Evolutionary conservation across 805 yeast genomes (phyloP).

Genomic region (Lachancea quebecensis): DNA sequence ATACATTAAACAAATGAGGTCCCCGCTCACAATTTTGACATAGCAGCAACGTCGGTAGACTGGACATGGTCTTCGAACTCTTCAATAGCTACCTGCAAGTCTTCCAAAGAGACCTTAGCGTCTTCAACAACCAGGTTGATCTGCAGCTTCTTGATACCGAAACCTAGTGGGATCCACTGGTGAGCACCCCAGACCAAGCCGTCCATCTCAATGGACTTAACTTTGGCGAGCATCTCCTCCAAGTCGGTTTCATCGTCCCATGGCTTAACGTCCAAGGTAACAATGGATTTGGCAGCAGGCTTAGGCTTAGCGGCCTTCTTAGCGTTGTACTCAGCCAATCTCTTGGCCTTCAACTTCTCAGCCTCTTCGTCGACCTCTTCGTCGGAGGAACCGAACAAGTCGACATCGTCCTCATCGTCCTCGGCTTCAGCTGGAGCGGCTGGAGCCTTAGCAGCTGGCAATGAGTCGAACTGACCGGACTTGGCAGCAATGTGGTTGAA

Average conservation of each 20-base stretch:
- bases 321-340: slow-evolving; percentile 96
- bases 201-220: slow-evolving; percentile 76
- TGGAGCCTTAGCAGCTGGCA: slow-evolving; percentile 69
- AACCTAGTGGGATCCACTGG: slow-evolving; percentile 95
- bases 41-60: slow-evolving; percentile 98
- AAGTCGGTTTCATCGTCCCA: slow-evolving; percentile 99
- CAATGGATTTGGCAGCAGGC: slow-evolving; percentile 97
- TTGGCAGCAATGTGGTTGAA: slow-evolving; percentile 95
- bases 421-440: slow-evolving; percentile 49
- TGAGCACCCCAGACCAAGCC: slow-evolving; percentile 99
- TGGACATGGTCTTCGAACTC: slow-evolving; percentile 99
- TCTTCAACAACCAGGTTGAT: slow-evolving; percentile 98
- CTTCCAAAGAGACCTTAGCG: slow-evolving; percentile 88
- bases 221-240: slow-evolving; percentile 79
- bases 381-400: slow-evolving; percentile 77
- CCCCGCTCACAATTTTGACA: slow-evolving; percentile 79
- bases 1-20: background rate
- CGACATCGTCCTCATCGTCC: slow-evolving; percentile 73
- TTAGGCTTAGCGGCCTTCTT: slow-evolving; percentile 96
- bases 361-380: slow-evolving; percentile 97
- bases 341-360: slow-evolving; percentile 93
- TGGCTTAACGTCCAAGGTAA: slow-evolving; percentile 97
- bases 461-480: slow-evolving; percentile 72
- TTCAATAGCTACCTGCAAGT: slow-evolving; percentile 64
- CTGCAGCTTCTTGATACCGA: slow-evolving; percentile 99